Conservation (phyloP, 257 asterid species). For the Paulownia fortunei region DNA sequence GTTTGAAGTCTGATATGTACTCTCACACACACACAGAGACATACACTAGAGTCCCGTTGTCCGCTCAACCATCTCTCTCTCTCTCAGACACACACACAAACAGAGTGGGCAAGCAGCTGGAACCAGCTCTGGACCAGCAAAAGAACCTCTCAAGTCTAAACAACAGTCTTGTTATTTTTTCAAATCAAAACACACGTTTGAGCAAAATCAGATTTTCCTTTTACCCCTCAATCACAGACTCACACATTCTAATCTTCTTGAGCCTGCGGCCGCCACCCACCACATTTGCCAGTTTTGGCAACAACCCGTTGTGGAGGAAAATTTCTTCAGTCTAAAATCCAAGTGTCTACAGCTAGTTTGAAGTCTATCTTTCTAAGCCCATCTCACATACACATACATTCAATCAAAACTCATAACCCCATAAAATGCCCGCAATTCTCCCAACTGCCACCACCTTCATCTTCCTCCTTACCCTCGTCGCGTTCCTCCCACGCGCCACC, state of each 20-base stretch:
- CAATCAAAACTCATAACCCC: no score
- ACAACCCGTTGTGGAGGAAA: no score
- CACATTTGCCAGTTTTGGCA: no score
- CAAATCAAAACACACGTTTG: neutral
- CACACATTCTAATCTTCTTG: neutral
- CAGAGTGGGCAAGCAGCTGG: neutral
- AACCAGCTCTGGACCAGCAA: neutral
- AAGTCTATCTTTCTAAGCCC: no score
- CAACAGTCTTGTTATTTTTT: neutral
- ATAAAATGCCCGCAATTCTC: slow-evolving; percentile 27
- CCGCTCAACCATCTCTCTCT: neutral
- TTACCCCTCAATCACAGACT: no score
- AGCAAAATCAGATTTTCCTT: no score
- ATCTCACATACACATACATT: no score
- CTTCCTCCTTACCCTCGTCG: slow-evolving; percentile 32
- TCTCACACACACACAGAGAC: neutral
- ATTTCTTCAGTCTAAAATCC: neutral
- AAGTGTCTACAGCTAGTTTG: no score
- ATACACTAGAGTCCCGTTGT: neutral
- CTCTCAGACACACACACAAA: slow-evolving; percentile 15
- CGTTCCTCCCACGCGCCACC: slow-evolving; percentile 45
- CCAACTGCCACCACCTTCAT: slow-evolving; percentile 6
- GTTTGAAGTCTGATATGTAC: slow-evolving; percentile 31
- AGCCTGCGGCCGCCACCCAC: no score
- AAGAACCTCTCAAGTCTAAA: neutral